These are phyloP conservation scores for Sedum album DNA, from an alignment of 164 flowering plant species.

Conservation along the genomic window DNA sequence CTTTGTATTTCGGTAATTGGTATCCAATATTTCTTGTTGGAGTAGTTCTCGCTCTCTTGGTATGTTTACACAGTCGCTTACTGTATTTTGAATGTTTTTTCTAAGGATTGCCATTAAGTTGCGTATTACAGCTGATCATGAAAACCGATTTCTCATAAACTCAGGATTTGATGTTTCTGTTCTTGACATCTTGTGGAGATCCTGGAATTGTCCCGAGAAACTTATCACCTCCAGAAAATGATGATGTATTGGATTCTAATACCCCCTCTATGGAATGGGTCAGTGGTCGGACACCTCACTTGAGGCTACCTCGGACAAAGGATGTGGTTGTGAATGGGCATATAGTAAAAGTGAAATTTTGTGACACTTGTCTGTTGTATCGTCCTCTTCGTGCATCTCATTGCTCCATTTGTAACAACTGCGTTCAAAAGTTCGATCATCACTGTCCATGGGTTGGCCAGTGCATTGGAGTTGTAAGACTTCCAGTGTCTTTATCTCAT, in stretches of 20 bases:
- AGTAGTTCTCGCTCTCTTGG: constrained; percentile 44
- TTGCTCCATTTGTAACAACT: constrained; percentile 95
- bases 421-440: constrained; percentile 91
- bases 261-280: constrained; percentile 88
- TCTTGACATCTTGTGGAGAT: constrained; percentile 81
- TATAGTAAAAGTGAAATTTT: constrained; percentile 65
- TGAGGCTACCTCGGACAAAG: constrained; percentile 59
- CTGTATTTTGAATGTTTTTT: neutral
- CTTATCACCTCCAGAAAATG: constrained; percentile 56
- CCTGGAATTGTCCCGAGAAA: constrained; percentile 90
- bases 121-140: neutral
- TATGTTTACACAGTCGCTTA: constrained; percentile 20
- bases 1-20: constrained; percentile 13
- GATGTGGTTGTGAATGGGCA: constrained; percentile 69
- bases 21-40: constrained; percentile 36
- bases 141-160: constrained; percentile 11
- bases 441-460: constrained; percentile 99
- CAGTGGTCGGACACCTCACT: constrained; percentile 40
- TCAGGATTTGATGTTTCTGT: constrained; percentile 77
- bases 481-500: neutral
- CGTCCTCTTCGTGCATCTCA: constrained; percentile 91
- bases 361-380: constrained; percentile 83
- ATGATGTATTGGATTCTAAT: constrained; percentile 35
- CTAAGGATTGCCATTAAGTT: no score
- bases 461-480: constrained; percentile 86